Base-by-base conservation (phyloP, 2,329 filamentous ascomycete species). In the Epichloe coenophiala region DNA sequence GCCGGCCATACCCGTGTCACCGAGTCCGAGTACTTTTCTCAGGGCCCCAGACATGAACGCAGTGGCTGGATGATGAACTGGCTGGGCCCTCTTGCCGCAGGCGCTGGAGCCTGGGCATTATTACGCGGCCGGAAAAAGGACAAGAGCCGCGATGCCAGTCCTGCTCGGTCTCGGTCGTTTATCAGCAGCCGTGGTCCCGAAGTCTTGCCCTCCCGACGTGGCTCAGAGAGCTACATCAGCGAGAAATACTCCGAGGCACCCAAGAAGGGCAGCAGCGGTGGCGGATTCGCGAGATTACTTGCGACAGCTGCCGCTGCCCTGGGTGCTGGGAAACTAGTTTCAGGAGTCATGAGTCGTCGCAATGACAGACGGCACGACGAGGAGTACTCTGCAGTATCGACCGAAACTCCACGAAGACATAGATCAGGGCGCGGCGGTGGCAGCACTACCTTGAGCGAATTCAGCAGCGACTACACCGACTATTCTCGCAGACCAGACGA, bases 231-330 rank as follows among this genome's bases (percentile, higher is more conserved):
- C 48, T 82, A 80, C 55, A 67, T 76, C 36, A 77, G 84, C 39
- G 83, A 88, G 56, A 87, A 88, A 62, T 76, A 77, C 51, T 77
- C 76, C 0, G 75, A 81, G n/a, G 55, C 62, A 49, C 56, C 59
- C 31, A 68, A 68, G 23, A 71, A 63, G 59, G 64, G 61, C 51
- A 64, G 61, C 51, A 64, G 61, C 51, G 64, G 69, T 38, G 75
- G 76, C 17, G 80, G 81, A 8, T 74, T 84, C 57, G 76, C 80
- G 63, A 77, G 77, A 58, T 78, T 76, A 48, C 53, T 88, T 2
- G 63, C 84, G 13, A 75, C 77, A 44, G 69, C 78, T 21, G 82
- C 79, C 13, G 83, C 80, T 0, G 70, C 77, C 5, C 63, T 83
- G 2, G 84, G 84, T 17, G 81, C 76, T 7, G 79, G 77, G 17